Conservation (phyloP, 202 grass and related monocot genomes). For the Eragrostis tef region DNA sequence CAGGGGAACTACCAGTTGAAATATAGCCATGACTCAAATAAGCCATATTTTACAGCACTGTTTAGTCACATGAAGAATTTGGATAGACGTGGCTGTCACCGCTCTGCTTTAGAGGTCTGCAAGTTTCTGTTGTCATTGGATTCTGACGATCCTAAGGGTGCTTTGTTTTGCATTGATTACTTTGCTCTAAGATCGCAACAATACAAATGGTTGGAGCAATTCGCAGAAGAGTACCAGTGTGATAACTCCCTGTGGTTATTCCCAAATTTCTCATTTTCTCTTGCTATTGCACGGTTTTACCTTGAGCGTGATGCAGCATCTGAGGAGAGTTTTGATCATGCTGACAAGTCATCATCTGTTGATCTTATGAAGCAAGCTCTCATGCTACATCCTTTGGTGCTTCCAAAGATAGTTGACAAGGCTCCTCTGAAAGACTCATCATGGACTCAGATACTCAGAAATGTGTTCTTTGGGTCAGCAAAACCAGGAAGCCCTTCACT, state of each 20-base stretch:
- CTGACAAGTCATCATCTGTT: slow-evolving; percentile 68
- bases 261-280: slow-evolving; percentile 94
- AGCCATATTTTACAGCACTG: slow-evolving; percentile 82
- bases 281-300: slow-evolving; percentile 83
- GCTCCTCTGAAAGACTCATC: slow-evolving; percentile 83
- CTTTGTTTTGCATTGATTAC: slow-evolving; percentile 97
- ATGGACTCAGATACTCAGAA: slow-evolving; percentile 87
- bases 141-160: slow-evolving; percentile 89
- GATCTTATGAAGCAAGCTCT: slow-evolving; percentile 97
- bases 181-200: slow-evolving; percentile 91
- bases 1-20: slow-evolving; percentile 79
- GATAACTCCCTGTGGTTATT: slow-evolving; percentile 90
- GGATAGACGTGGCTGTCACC: slow-evolving; percentile 89
- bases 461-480: slow-evolving; percentile 89
- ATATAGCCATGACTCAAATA: slow-evolving; percentile 82
- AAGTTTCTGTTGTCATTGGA: slow-evolving; percentile 95
- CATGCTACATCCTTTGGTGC: slow-evolving; percentile 92
- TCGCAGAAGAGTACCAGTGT: slow-evolving; percentile 78
- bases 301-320: slow-evolving; percentile 57
- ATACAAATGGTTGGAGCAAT: slow-evolving; percentile 86
- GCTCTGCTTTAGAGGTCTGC: slow-evolving; percentile 92
- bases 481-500: slow-evolving; percentile 91
- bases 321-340: slow-evolving; percentile 40
- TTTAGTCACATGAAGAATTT: slow-evolving; percentile 96
- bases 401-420: slow-evolving; percentile 81